Percentiles rank a stretch among this genome's conserved stretches.
These are phyloP conservation scores for Alectoria sarmentosa DNA, from an alignment of 495 filamentous ascomycete genomes.

Conservation along the genomic window DNA sequence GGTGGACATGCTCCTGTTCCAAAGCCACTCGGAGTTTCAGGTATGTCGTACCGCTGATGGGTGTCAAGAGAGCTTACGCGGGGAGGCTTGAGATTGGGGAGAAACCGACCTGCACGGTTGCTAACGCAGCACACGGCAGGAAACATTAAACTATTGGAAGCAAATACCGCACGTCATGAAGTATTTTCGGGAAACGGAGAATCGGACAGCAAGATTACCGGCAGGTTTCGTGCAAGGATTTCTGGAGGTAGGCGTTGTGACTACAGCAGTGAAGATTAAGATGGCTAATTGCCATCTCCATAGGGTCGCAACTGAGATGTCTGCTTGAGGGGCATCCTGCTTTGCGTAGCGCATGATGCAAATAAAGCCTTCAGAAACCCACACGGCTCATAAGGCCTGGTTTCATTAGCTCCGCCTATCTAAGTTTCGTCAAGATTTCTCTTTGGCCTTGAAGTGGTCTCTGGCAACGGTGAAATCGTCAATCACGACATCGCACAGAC, in stretches of 20 bases:
- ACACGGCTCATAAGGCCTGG: background rate
- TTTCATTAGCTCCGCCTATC: background rate
- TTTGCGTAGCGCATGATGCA: conserved; percentile 11
- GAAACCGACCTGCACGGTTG: background rate
- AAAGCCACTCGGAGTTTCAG: conserved; percentile 89
- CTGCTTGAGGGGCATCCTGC: background rate
- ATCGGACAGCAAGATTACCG: conserved; percentile 69
- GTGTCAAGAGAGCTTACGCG: background rate
- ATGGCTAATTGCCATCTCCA: background rate
- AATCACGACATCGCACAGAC: conserved; percentile 83
- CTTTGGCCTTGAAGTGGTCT: conserved; percentile 51
- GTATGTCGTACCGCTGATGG: conserved; percentile 29
- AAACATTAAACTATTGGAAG: conserved; percentile 99
- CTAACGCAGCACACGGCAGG: conserved; percentile 42
- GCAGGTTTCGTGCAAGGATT: conserved; percentile 87
- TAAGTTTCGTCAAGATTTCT: conserved; percentile 25
- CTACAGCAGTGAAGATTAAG: background rate
- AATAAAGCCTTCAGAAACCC: background rate
- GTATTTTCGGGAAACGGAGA: conserved; percentile 89
- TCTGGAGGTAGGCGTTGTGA: conserved; percentile 58
- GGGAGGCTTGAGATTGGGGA: background rate
- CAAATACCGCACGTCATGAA: conserved; percentile 94
- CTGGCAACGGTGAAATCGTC: conserved; percentile 70
- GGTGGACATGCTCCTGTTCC: conserved; percentile 80
- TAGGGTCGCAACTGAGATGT: conserved; percentile 27